phyloP scores from a whole-genome alignment of 768 basidiomycete species.

The Podaxis sp. region DNA sequence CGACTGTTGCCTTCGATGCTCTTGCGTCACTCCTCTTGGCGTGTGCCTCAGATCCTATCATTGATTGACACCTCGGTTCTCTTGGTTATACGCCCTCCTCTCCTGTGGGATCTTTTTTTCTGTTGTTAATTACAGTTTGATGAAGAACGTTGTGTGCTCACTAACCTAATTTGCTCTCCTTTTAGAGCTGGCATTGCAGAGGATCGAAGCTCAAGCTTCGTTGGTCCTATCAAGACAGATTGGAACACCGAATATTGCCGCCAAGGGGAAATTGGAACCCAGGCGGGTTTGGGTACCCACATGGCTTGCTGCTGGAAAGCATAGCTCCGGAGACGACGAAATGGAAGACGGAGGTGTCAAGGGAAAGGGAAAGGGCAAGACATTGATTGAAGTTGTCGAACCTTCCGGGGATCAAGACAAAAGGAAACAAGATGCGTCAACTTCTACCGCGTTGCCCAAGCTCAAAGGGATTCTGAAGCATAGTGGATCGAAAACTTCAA shows the following conservation, averaged over 20 bases:
- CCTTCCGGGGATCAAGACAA: constrained; percentile 10
- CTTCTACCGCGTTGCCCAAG: constrained; percentile 18
- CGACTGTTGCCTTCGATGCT: neutral
- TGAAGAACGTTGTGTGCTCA: neutral
- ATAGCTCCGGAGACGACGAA: neutral
- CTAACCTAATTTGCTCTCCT: neutral
- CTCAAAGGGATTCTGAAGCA: constrained; percentile 48
- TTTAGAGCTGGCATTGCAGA: constrained; percentile 67
- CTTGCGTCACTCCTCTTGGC: constrained; percentile 2
- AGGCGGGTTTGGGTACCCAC: constrained; percentile 59
- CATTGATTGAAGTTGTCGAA: constrained; percentile 48
- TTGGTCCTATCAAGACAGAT: constrained; percentile 68
- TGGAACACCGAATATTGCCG: constrained; percentile 71
- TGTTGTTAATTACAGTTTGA: neutral
- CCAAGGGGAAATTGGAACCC: constrained; percentile 67
- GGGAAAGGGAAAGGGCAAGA: constrained; percentile 19
- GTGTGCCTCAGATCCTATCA: neutral
- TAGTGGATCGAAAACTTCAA: constrained; percentile 9
- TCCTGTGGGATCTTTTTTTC: neutral
- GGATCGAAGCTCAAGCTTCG: constrained; percentile 59
- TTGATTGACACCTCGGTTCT: neutral
- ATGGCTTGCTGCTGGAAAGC: constrained; percentile 29
- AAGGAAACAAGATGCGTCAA: neutral
- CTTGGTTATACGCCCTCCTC: neutral
- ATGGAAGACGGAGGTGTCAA: neutral